phyloP scores from a whole-genome alignment of 2,329 filamentous ascomycete genomes.

The Ilyonectria robusta region DNA sequence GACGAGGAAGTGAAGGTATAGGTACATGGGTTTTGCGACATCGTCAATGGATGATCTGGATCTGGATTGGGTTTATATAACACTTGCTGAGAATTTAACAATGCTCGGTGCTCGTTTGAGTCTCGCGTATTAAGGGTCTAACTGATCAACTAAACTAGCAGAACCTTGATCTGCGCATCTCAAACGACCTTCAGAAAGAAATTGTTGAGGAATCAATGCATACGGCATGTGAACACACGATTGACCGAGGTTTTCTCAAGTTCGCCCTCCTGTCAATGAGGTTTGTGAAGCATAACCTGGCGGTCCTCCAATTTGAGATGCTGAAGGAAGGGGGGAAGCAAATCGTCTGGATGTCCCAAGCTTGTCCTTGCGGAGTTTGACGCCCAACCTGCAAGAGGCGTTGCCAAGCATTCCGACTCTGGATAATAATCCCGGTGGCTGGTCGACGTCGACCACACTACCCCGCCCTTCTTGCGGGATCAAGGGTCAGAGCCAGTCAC shows the following conservation, averaged over 20 bases:
- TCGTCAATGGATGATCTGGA: no score
- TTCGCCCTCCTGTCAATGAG: no score
- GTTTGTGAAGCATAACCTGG: no score
- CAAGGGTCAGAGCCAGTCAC: background rate
- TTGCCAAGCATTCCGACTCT: background rate
- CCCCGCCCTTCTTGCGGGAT: background rate
- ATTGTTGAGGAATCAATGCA: background rate
- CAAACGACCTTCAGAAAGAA: background rate
- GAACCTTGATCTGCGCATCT: background rate
- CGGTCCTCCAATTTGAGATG: no score
- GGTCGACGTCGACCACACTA: background rate
- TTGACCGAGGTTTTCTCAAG: background rate
- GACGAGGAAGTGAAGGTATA: no score
- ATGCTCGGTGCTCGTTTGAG: no score
- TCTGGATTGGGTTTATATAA: no score
- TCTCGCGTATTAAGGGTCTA: no score
- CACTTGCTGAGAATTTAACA: no score
- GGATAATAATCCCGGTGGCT: background rate
- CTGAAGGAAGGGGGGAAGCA: no score
- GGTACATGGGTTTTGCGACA: no score
- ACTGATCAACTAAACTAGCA: no score
- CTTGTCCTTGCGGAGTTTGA: background rate
- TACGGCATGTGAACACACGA: background rate
- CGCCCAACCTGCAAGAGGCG: background rate
- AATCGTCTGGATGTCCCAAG: background rate